Base-by-base conservation (phyloP, 805 yeast genomes). In the Blastobotrys parvus region DNA sequence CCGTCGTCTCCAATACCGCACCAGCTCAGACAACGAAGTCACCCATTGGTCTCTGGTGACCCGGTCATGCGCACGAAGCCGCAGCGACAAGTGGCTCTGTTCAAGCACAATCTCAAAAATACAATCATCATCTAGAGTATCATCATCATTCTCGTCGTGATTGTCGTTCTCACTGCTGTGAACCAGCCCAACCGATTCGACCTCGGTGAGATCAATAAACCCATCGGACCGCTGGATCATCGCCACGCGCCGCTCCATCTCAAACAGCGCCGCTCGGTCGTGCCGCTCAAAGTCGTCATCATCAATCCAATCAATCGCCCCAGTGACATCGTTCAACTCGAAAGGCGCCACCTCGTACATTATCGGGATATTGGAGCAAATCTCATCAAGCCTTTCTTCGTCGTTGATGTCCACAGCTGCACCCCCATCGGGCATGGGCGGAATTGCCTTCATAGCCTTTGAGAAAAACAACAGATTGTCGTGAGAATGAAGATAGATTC, bases 21-120 rank as follows among this genome's bases (percentile, higher is more conserved):
- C 54, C 16, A 81, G 52, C 3, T 63, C 61, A 0, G 44, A 48
- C 27, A 89, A 61, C 41, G 76, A 61, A 0, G 19, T n/a, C 0
- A 81, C 68, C 97, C 96, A 89, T 48, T 72, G 74, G 50, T 77
- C 74, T 38, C 90, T 66, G 0, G 71, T 54, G 0, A 25, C 29
- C 15, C 64, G 50, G 46, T 67, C 65, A 2, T 78, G 75, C 0
- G 92, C 86, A 44, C 78, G 74, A 8, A 86, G 58, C 35, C 70
- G 16, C 19, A 44, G 35, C 4, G 21, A 16, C 0, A 41, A 46
- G 0, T 72, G 52, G 0, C 78, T 80, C 45, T 75, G 70, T 1
- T 52, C 49, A 51, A 78, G 63, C 3, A 57, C 60, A 1, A 86
- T 64, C 38, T 74, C 75, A 49, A 85, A 75, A 2, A 30, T 17